These are phyloP conservation scores for Spiromastix sp. DNA, from an alignment of 2,329 filamentous ascomycete species.

Conservation along the genomic window DNA sequence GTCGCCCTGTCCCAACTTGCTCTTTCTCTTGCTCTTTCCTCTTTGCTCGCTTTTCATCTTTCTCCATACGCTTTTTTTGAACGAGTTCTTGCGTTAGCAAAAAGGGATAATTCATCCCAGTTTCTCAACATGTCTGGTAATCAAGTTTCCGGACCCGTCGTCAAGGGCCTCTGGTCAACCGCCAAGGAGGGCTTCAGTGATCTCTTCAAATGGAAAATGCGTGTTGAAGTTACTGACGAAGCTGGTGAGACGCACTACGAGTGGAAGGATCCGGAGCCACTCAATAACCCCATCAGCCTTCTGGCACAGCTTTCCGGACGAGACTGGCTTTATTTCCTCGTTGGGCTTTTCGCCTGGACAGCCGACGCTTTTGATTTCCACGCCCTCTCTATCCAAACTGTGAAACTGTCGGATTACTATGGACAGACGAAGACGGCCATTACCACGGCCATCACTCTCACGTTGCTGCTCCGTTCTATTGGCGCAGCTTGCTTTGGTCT, in stretches of 20 bases:
- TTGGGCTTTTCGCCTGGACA: constrained; percentile 66
- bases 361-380: constrained; percentile 57
- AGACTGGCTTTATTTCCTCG: constrained; percentile 67
- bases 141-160: constrained; percentile 55
- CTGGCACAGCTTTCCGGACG: constrained; percentile 52
- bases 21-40: too few relatives aligned
- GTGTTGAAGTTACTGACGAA: constrained; percentile 56
- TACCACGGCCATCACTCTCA: constrained; percentile 48
- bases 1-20: too few relatives aligned
- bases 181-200: constrained; percentile 55
- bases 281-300: constrained; percentile 61
- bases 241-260: constrained; percentile 55
- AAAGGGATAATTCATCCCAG: not conserved
- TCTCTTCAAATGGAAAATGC: constrained; percentile 64
- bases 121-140: constrained; percentile 13
- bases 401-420: constrained; percentile 44
- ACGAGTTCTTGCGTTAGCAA: not conserved
- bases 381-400: constrained; percentile 49
- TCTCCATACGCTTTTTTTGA: not conserved
- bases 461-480: constrained; percentile 51
- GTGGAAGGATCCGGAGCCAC: constrained; percentile 56
- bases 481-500: constrained; percentile 51
- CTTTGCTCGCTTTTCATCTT: not conserved
- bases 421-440: constrained; percentile 47
- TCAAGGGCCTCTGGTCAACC: constrained; percentile 53